A percentile compares a stretch with the other conserved stretches of the same genome.
Conservation (phyloP, 768 basidiomycete genomes). For the Termitomyces sp. region DNA sequence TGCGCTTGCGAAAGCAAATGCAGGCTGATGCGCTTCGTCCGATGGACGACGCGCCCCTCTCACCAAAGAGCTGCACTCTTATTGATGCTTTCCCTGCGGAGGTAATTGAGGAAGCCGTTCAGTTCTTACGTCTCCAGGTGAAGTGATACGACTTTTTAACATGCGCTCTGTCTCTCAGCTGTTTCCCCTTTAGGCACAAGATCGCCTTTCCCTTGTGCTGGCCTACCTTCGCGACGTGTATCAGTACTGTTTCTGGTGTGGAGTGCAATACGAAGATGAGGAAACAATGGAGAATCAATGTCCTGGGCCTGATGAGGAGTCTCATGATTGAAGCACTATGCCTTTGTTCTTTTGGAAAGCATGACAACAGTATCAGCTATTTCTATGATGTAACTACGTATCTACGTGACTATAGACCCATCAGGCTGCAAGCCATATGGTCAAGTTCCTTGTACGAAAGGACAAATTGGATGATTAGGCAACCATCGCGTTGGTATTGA, state of each 20-base stretch:
- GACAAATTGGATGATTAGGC: background rate
- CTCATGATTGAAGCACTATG: constrained; percentile 53
- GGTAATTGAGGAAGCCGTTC: constrained; percentile 58
- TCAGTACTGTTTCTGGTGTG: constrained; percentile 88
- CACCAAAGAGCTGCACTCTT: constrained; percentile 18
- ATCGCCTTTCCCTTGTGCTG: constrained; percentile 63
- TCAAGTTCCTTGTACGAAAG: background rate
- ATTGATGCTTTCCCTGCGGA: constrained; percentile 42
- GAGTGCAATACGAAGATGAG: constrained; percentile 59
- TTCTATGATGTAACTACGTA: background rate
- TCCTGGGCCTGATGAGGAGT: constrained; percentile 73
- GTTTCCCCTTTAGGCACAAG: constrained; percentile 48
- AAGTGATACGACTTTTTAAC: constrained; percentile 16
- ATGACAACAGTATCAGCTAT: background rate
- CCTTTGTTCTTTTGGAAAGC: background rate
- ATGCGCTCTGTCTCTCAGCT: constrained; percentile 10
- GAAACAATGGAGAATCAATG: constrained; percentile 62
- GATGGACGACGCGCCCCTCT: constrained; percentile 34
- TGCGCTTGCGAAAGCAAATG: constrained; percentile 71
- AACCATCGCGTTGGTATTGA: background rate
- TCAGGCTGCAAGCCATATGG: background rate
- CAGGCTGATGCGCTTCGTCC: constrained; percentile 64
- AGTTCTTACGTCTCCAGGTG: constrained; percentile 66
- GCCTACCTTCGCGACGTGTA: constrained; percentile 69
- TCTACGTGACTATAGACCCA: background rate